Conservation (phyloP, 805 yeast genomes). For the Kodamaea hsintzibuensis region DNA sequence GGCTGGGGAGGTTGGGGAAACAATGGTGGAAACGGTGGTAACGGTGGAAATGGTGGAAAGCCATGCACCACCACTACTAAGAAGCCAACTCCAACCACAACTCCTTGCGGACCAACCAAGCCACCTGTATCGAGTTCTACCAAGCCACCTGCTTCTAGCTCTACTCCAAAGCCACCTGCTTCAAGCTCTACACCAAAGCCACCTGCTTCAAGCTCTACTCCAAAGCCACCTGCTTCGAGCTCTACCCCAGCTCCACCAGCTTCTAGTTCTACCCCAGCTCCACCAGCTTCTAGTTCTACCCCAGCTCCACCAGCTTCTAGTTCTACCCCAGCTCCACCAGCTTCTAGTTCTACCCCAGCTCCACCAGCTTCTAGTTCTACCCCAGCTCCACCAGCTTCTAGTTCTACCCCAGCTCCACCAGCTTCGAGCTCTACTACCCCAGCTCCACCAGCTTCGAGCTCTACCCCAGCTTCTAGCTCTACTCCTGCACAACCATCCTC, state of each 20-base stretch:
- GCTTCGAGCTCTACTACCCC: not conserved
- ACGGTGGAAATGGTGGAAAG: not conserved
- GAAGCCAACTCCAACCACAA: not conserved
- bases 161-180: not conserved
- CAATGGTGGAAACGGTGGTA: not conserved
- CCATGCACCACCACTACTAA: not conserved
- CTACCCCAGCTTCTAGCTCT: not conserved
- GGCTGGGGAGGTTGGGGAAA: slow-evolving; percentile 1
- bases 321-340: not conserved
- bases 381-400: not conserved
- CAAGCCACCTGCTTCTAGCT: not conserved
- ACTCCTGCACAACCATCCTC: not conserved
- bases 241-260: not conserved
- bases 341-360: not conserved
- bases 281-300: not conserved
- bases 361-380: not conserved
- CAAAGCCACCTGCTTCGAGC: not conserved
- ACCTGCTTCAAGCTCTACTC: not conserved
- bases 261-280: not conserved
- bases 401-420: not conserved
- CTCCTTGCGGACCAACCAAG: not conserved
- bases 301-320: not conserved
- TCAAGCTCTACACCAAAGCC: not conserved
- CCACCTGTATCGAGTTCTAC: not conserved
- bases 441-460: not conserved